These are phyloP conservation scores for Asterella californica DNA, from an alignment of 225 moss, liverwort and hornwort species.

Conservation along the genomic window DNA sequence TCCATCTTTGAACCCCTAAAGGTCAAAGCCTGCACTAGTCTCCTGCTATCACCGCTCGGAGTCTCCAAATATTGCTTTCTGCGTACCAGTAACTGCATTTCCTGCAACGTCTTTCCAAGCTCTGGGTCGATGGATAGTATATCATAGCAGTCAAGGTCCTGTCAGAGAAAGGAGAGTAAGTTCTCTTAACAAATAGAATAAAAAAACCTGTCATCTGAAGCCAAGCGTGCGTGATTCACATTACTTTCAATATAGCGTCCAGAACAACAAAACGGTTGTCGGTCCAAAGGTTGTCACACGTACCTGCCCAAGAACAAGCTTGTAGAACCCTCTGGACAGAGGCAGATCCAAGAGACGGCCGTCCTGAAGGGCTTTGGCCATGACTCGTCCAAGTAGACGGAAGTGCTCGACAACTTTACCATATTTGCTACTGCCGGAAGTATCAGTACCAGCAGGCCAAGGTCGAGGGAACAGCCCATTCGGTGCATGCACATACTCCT, in stretches of 20 bases:
- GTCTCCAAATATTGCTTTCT: constrained; percentile 71
- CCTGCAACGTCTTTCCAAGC: constrained; percentile 73
- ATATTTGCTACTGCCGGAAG: constrained; percentile 52
- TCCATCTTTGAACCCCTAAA: constrained; percentile 64
- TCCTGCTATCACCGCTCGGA: constrained; percentile 28
- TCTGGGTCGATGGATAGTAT: constrained; percentile 70
- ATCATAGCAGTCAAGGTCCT: constrained; percentile 90
- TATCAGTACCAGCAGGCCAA: constrained; percentile 62
- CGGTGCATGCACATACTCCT: constrained; percentile 70
- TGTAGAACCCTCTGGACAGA: constrained; percentile 75
- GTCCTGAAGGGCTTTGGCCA: constrained; percentile 97
- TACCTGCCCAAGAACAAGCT: constrained; percentile 93
- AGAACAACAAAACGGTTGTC: background rate
- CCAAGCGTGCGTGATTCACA: too few relatives aligned
- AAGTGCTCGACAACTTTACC: constrained; percentile 75
- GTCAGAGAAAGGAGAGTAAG: constrained; percentile 20
- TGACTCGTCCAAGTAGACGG: constrained; percentile 82
- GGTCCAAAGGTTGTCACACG: background rate
- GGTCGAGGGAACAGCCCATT: constrained; percentile 89
- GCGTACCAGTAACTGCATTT: constrained; percentile 79
- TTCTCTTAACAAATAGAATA: background rate
- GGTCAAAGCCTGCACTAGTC: constrained; percentile 44
- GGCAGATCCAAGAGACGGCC: constrained; percentile 88
- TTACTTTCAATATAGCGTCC: background rate
- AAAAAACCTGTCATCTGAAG: background rate